phyloP scores from a whole-genome alignment of 2,329 filamentous ascomycete genomes.

The Aspergillus hiratsukae region DNA sequence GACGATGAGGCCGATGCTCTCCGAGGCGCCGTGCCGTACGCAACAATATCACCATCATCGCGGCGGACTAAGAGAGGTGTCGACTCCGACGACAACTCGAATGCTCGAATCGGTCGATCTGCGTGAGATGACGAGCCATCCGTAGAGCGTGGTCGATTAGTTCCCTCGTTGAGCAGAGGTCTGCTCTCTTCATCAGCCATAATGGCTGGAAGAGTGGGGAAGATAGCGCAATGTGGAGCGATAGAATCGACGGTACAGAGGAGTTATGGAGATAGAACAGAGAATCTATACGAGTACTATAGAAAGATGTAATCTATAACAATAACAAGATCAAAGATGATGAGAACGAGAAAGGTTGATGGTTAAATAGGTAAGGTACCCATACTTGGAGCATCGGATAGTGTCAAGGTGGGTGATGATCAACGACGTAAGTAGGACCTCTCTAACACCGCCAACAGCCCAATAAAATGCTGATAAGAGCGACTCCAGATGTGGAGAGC shows the following conservation, averaged over 20 bases:
- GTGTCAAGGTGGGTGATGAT: not conserved
- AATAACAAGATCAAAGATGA: not conserved
- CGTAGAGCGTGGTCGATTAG: slow-evolving; percentile 13
- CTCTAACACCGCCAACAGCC: not conserved
- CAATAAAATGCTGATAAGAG: not conserved
- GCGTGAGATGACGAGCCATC: slow-evolving; percentile 11
- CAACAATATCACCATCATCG: slow-evolving; percentile 24
- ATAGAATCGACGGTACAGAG: not conserved
- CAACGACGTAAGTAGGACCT: not conserved
- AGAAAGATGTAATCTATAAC: not conserved
- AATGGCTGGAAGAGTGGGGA: slow-evolving; percentile 11
- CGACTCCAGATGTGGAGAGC: not conserved
- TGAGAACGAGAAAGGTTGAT: not conserved
- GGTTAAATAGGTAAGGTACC: not conserved
- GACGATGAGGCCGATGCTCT: slow-evolving; percentile 17
- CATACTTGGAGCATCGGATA: not conserved
- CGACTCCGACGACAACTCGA: slow-evolving; percentile 38
- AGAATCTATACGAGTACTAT: not conserved
- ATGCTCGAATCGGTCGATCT: slow-evolving; percentile 21
- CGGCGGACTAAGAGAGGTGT: slow-evolving; percentile 38
- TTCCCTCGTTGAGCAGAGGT: slow-evolving; percentile 26
- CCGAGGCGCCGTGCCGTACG: slow-evolving; percentile 27
- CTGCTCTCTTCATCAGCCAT: slow-evolving; percentile 33
- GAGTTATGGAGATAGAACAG: not conserved
- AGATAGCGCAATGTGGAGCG: slow-evolving; percentile 7